A percentile compares a stretch with the other conserved stretches of the same genome.
Evolutionary conservation across 371 early-diverging fungal genomes (phyloP).

Genomic region (Zychaea mexicana): DNA sequence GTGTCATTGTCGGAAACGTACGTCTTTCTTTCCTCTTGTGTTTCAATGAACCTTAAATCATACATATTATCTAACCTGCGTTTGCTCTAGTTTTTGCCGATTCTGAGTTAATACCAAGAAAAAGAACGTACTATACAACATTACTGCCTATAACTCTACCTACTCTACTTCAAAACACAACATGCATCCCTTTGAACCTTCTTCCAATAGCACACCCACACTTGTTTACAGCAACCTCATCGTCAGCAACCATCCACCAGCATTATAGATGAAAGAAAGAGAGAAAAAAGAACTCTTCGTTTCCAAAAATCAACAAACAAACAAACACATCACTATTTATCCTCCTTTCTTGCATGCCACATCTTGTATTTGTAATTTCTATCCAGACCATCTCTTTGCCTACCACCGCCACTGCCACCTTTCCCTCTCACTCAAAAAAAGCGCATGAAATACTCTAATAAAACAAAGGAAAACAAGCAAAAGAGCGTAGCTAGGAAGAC

Average conservation of each 20-base stretch:
- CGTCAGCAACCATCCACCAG: no score
- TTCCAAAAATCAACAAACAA: neutral
- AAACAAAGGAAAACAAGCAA: neutral
- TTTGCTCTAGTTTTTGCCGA: conserved; percentile 1
- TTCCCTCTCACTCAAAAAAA: neutral
- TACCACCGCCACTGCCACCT: no score
- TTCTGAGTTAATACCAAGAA: conserved; percentile 8
- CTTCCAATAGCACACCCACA: no score
- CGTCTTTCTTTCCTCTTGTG: conserved; percentile 3
- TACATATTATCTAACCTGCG: neutral
- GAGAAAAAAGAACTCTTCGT: no score
- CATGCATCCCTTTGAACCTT: no score
- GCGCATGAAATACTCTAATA: neutral
- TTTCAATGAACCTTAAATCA: neutral
- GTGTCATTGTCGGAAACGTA: conserved; percentile 83
- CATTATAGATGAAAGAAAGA: neutral
- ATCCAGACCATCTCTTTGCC: no score
- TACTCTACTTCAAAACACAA: no score
- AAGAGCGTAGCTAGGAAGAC: neutral
- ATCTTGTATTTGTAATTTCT: neutral
- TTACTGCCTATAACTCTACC: no score
- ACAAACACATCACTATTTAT: neutral
- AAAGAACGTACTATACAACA: neutral
- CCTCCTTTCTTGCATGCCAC: no score
- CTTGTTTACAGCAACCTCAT: neutral